Conservation (phyloP, 257 asterid species). For the Gentiana dahurica region DNA sequence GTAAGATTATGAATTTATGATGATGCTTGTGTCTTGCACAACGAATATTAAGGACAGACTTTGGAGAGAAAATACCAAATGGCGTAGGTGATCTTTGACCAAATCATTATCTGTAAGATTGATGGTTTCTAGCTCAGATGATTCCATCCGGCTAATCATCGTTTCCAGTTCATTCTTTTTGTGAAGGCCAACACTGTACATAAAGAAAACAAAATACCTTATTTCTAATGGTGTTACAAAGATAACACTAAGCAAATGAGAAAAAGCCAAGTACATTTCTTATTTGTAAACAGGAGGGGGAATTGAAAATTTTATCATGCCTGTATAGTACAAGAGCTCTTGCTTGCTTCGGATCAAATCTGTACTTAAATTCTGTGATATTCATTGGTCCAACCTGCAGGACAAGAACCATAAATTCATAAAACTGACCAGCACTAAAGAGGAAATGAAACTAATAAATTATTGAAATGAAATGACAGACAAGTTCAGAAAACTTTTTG, state of each 20-base stretch:
- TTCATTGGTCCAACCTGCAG: slow-evolving; percentile 82
- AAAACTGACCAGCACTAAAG: neutral
- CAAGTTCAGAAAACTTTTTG: slow-evolving; percentile 61
- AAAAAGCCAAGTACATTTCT: neutral
- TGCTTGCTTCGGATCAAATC: slow-evolving; percentile 58
- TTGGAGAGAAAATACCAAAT: slow-evolving; percentile 43
- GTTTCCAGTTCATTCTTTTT: slow-evolving; percentile 59
- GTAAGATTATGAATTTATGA: too few species aligned
- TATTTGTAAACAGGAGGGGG: slow-evolving; percentile 6
- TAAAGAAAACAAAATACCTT: slow-evolving; percentile 5
- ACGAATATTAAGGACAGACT: neutral
- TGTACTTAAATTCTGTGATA: slow-evolving; percentile 79
- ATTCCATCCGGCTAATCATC: slow-evolving; percentile 50
- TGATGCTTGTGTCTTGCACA: too few species aligned
- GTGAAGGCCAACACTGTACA: slow-evolving; percentile 79
- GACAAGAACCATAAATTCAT: neutral
- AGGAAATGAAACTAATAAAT: neutral
- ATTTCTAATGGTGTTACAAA: too few species aligned
- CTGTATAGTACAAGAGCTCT: slow-evolving; percentile 73
- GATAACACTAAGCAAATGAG: neutral
- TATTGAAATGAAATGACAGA: slow-evolving; percentile 17
- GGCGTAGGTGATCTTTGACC: slow-evolving; percentile 91
- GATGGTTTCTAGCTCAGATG: slow-evolving; percentile 46
- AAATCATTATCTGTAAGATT: slow-evolving; percentile 74
- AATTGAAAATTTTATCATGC: slow-evolving; percentile 25